Percentiles rank a stretch among this genome's conserved stretches.
Evolutionary conservation across 306 rosid species (phyloP).

Genomic region (Acacia crassicarpa): DNA sequence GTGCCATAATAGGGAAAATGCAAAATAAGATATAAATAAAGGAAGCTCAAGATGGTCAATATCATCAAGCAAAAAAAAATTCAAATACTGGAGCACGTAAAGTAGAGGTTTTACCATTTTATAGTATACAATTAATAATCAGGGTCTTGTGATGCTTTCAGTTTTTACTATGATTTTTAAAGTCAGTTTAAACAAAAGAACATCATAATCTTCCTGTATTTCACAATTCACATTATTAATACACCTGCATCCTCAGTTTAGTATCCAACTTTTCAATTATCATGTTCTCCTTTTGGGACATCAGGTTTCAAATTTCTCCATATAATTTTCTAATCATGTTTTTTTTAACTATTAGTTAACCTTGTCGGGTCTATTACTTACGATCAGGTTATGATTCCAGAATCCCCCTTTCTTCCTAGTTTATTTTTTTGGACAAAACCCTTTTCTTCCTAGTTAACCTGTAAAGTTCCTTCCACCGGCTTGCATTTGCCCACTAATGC

Average conservation of each 20-base stretch:
- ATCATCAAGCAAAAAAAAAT: neutral
- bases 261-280: neutral
- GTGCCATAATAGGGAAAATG: neutral
- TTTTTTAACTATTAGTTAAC: conserved; percentile 1
- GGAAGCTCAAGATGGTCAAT: neutral
- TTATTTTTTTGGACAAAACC: neutral
- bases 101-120: neutral
- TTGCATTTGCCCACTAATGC: neutral
- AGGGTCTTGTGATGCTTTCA: neutral
- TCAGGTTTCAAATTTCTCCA: neutral
- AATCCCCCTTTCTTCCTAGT: neutral
- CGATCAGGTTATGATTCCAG: neutral
- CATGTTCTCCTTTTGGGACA: neutral
- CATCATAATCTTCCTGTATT: neutral
- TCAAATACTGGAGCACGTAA: neutral
- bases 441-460: neutral
- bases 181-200: neutral
- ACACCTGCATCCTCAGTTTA: neutral
- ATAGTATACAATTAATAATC: neutral
- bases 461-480: neutral
- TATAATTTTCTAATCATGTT: neutral
- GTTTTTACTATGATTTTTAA: neutral
- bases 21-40: neutral
- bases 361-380: neutral
- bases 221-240: neutral